Evolutionary conservation across 257 asterid genomes (phyloP), one percentile per base, ranked within the genome.

Genomic region (Solanum tarapatanum): DNA sequence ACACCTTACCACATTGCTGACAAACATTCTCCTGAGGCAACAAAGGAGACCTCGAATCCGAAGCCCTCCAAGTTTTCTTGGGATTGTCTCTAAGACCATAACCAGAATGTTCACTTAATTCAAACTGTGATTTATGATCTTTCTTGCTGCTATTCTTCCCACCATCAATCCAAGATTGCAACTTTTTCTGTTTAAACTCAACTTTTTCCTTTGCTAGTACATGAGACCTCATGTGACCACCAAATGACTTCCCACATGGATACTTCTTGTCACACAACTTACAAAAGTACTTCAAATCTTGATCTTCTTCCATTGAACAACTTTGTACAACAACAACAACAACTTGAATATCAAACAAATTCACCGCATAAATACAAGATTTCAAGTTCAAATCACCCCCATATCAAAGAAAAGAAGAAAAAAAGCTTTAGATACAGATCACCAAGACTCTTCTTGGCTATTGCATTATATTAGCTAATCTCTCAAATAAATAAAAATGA

Each of bases 201-300:
- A 83, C 33, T 79, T 89, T 93, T 48, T 91, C 92, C 32, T 90
- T 93, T 72, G 94, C 91, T 58, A 92, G 88, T 24, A 90, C 92
- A 86, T 97, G 99, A 88, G 99, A 93, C 95, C 95, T 94, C 90
- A 94, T 95, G 93, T 95, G 99, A 35, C 96, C 99, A 36, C 98
- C 98, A 3, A 94, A 91, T 70, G 99, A 93, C 92, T 95, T 97
- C 90, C 98, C 98, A 89, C 96, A 94, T 60, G 96, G 91, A 91
- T 82, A 95, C 86, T 84, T 95, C 93, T 91, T 94, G 89, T 90
- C 73, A 89, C 99, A 97, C 86, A 92, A 84, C 92, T 91, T 95
- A 92, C 98, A 95, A 68, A 93, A 90, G 85, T 92, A 94, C 89
- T 90, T 90, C 86, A 88, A 88, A 69, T 92, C 96, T 66, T 91